Conservation (phyloP, 805 yeast genomes). For the Cyberlindnera xylosilytica region DNA sequence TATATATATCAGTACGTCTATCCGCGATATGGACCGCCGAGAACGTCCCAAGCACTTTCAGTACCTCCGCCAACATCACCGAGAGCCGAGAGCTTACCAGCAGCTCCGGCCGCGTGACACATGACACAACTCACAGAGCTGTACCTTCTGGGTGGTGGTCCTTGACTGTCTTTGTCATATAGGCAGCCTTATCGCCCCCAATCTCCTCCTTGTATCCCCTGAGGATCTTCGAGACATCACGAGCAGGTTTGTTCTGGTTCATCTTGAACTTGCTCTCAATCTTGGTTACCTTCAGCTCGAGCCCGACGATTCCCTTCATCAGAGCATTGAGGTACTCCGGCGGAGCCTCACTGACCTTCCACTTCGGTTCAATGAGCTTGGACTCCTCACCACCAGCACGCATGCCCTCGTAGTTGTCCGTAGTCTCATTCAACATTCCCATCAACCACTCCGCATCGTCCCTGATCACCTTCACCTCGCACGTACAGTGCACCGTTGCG, state of each 20-base stretch:
- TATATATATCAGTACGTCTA: too few species aligned
- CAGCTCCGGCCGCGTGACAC: too few species aligned
- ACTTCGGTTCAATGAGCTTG: conserved; percentile 30
- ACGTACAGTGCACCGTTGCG: conserved; percentile 53
- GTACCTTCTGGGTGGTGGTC: conserved; percentile 11
- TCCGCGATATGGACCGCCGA: too few species aligned
- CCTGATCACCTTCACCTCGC: conserved; percentile 41
- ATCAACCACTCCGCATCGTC: conserved; percentile 47
- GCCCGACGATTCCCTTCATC: conserved; percentile 52
- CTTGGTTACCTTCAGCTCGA: conserved; percentile 46
- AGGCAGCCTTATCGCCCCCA: conserved; percentile 25
- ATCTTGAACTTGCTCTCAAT: conserved; percentile 55
- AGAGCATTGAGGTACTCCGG: conserved; percentile 39
- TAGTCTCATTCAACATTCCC: conserved; percentile 40
- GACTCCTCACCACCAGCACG: conserved; percentile 28
- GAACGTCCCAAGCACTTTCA: too few species aligned
- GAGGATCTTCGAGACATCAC: conserved; percentile 51
- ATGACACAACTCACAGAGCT: conserved; percentile 1
- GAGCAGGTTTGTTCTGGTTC: conserved; percentile 44
- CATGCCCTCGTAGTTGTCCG: conserved; percentile 44
- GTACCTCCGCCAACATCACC: too few species aligned
- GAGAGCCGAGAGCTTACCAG: too few species aligned
- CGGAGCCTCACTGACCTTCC: conserved; percentile 61
- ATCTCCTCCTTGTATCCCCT: conserved; percentile 42
- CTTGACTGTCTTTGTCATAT: conserved; percentile 12